These are phyloP conservation scores for Cyberlindnera samutprakarnensis DNA, from an alignment of 805 yeast genomes.

Conservation along the genomic window DNA sequence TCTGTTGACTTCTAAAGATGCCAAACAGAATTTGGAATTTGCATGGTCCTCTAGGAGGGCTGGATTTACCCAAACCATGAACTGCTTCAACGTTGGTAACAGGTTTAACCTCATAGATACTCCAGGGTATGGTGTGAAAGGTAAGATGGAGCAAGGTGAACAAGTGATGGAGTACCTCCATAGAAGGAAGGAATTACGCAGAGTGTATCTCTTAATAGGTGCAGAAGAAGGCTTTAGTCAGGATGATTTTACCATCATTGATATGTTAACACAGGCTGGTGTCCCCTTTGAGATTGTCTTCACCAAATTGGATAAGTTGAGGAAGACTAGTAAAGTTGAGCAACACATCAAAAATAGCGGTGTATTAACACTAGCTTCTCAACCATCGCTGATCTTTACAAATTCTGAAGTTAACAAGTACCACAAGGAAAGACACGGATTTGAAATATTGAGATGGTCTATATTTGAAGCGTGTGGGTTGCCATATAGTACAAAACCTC, in stretches of 20 bases:
- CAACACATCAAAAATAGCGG: conserved; percentile 30
- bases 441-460: conserved; percentile 41
- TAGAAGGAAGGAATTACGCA: conserved; percentile 43
- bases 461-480: conserved; percentile 49
- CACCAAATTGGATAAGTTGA: conserved; percentile 65
- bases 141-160: conserved; percentile 60
- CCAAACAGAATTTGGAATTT: conserved; percentile 24
- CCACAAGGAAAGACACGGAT: conserved; percentile 39
- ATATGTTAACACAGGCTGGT: conserved; percentile 44
- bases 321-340: conserved; percentile 30
- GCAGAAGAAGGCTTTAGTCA: conserved; percentile 51
- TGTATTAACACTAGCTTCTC: conserved; percentile 33
- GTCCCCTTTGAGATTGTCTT: conserved; percentile 66
- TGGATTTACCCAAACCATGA: conserved; percentile 55
- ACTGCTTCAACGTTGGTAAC: conserved; percentile 62
- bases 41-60: conserved; percentile 52
- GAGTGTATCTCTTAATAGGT: conserved; percentile 57
- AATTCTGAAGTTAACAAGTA: conserved; percentile 36
- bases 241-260: conserved; percentile 48
- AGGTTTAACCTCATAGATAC: conserved; percentile 66
- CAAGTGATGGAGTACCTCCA: conserved; percentile 56
- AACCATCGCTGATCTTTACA: conserved; percentile 39
- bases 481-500: conserved; percentile 18
- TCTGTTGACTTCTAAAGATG: conserved; percentile 35
- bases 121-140: conserved; percentile 85